phyloP scores from a whole-genome alignment of 805 yeast species.

The Ogataea saltuana region DNA sequence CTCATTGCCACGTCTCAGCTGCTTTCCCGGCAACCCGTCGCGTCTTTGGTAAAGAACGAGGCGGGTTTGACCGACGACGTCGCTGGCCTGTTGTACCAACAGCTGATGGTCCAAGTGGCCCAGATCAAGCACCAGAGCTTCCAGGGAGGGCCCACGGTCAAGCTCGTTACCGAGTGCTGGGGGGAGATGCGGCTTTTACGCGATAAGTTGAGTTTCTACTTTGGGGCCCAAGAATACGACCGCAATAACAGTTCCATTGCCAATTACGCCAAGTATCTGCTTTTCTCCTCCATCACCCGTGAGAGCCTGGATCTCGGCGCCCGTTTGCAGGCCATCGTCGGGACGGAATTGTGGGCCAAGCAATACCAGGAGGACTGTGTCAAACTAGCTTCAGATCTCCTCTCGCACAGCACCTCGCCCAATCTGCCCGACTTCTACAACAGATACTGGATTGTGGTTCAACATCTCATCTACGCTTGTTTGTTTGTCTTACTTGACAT shows the following conservation, averaged over 20 bases:
- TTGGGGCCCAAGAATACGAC: conserved; percentile 8
- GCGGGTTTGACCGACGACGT: conserved; percentile 20
- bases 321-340: conserved; percentile 23
- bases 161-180: conserved; percentile 16
- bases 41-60: conserved; percentile 7
- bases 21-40: conserved; percentile 8
- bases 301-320: conserved; percentile 27
- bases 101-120: conserved; percentile 24
- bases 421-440: conserved; percentile 26
- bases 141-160: conserved; percentile 3
- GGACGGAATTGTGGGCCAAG: conserved; percentile 23
- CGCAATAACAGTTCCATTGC: conserved; percentile 15
- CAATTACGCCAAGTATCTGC: conserved; percentile 22
- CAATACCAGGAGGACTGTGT: conserved; percentile 25
- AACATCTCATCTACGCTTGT: conserved; percentile 30
- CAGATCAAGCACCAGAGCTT: conserved; percentile 26
- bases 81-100: conserved; percentile 25
- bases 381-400: conserved; percentile 18
- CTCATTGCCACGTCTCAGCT: conserved; percentile 20
- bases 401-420: conserved; percentile 22
- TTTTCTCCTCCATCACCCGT: conserved; percentile 27
- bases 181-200: conserved; percentile 16
- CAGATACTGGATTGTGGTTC: conserved; percentile 30
- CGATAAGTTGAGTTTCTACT: conserved; percentile 14
- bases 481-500: conserved; percentile 28